Percentiles rank a stretch among this genome's conserved stretches.
Conservation (phyloP, 495 filamentous ascomycete genomes). For the Pseudomonodictys pantanalensis region DNA sequence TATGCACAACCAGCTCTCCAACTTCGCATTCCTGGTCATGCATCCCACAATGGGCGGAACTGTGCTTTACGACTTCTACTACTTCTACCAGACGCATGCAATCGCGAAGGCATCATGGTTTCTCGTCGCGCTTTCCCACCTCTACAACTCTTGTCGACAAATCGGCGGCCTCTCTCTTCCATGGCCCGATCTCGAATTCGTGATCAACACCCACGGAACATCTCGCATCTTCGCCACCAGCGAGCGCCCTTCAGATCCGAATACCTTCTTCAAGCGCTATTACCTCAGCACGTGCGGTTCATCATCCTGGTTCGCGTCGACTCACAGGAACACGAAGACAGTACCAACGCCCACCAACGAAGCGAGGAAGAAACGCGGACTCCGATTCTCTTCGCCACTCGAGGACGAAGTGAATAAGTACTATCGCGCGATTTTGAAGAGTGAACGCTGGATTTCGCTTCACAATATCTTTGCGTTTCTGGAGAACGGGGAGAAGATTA, state of each 20-base stretch:
- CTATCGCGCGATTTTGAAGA: not conserved
- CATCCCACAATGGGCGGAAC: conserved; percentile 8
- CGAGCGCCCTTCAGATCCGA: conserved; percentile 1
- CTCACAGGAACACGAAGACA: too few species aligned
- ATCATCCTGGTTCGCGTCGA: too few species aligned
- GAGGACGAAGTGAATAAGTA: conserved; percentile 4
- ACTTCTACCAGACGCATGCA: not conserved
- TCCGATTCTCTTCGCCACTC: not conserved
- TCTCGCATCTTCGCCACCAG: conserved; percentile 15
- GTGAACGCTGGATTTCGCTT: conserved; percentile 7
- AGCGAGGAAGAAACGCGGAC: not conserved
- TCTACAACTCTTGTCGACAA: conserved; percentile 15
- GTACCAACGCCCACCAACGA: not conserved
- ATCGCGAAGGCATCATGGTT: conserved; percentile 7
- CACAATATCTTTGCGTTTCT: conserved; percentile 16
- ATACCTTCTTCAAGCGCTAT: not conserved
- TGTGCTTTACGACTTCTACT: not conserved
- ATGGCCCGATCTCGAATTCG: conserved; percentile 18
- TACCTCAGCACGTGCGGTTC: too few species aligned
- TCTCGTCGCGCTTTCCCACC: conserved; percentile 6
- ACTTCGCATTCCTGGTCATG: not conserved
- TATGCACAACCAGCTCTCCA: not conserved
- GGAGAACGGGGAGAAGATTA: not conserved
- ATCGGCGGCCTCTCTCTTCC: conserved; percentile 1
- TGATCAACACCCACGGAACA: conserved; percentile 8